Base-by-base conservation (phyloP, 345 rosid species). In the Eucalyptus polybractea region DNA sequence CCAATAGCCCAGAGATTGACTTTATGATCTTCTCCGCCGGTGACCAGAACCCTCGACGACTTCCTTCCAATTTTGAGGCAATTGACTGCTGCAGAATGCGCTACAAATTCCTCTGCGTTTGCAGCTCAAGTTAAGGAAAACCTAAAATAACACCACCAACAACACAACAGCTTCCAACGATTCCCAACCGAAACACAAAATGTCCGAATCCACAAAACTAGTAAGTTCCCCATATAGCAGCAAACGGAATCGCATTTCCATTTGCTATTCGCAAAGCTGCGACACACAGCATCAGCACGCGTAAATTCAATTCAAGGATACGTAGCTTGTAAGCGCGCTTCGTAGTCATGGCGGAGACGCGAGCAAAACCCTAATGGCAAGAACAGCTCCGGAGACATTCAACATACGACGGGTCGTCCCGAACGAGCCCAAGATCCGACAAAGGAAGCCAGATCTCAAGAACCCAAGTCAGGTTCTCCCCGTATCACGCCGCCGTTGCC, bases 1-100 rank as follows among this genome's bases (percentile, higher is more conserved):
- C 99, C 99, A 87, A 98, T 98, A 93, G 99, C 98, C 99, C 99
- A 98, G 86, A 98, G 97, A 93, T 98, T 98, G 87, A 98, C 99
- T 91, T 95, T 98, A 90, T 95, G 97, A 94, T 98, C 99, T 94
- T 98, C 99, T 86, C 99, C 99, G 90, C 99, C 99, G 1, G 99
- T 98, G 24, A 97, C 97, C 25, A 98, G 95, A 93, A 98, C 97
- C 91, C 99, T 93, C 4, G 99, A 97, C 4, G 99, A 95, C 89
- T 98, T 98, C 95, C 99, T 95, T 56, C 99, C 99, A 90, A 98
- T 97, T 95, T 95, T 95, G 40, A 98, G 98, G 91, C 99, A 98
- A 89, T 98, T 98, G 31, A 98, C 99, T 85, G 94, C 92, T 19
- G 98, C 94, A 90, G 99, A 94, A 94, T 98, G 99, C 29, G 99